A percentile compares a stretch with the other conserved stretches of the same genome.
Conservation (phyloP, 441 rosid genomes). For the Croton setiger region DNA sequence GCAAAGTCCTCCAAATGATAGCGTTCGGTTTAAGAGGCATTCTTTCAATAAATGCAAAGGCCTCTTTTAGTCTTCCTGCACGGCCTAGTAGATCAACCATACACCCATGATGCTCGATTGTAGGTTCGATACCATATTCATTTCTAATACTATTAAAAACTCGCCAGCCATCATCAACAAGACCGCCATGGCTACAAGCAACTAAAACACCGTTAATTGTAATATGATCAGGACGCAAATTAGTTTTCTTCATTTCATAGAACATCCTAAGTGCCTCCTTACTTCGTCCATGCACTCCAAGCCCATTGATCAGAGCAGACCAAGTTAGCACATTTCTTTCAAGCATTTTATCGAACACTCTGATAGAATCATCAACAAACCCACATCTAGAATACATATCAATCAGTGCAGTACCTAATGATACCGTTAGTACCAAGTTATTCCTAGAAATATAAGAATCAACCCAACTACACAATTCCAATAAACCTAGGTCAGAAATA, state of each 20-base stretch:
- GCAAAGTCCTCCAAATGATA: slow-evolving; percentile 75
- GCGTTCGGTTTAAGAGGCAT: slow-evolving; percentile 56
- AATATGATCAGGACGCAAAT: slow-evolving; percentile 51
- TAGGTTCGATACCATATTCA: slow-evolving; percentile 45
- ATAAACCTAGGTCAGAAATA: slow-evolving; percentile 62
- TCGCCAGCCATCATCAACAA: slow-evolving; percentile 52
- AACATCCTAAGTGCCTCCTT: slow-evolving; percentile 46
- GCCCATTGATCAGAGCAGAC: slow-evolving; percentile 76
- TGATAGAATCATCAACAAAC: slow-evolving; percentile 51
- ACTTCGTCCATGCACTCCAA: slow-evolving; percentile 74
- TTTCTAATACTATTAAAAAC: slow-evolving; percentile 45
- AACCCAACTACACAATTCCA: slow-evolving; percentile 49
- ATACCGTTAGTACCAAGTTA: slow-evolving; percentile 41
- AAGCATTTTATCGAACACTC: slow-evolving; percentile 51
- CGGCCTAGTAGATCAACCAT: slow-evolving; percentile 80
- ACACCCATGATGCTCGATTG: slow-evolving; percentile 71
- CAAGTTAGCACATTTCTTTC: slow-evolving; percentile 61
- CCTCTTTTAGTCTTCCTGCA: slow-evolving; percentile 62
- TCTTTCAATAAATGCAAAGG: slow-evolving; percentile 42
- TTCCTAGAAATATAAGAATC: slow-evolving; percentile 36
- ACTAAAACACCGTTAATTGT: slow-evolving; percentile 66
- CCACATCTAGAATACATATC: slow-evolving; percentile 86
- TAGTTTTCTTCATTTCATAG: slow-evolving; percentile 49
- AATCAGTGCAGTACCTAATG: slow-evolving; percentile 54
- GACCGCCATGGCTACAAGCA: slow-evolving; percentile 81